Percentiles rank a stretch among this genome's conserved stretches.
Conservation (phyloP, 768 basidiomycete species). For the Amanita rimosa region DNA sequence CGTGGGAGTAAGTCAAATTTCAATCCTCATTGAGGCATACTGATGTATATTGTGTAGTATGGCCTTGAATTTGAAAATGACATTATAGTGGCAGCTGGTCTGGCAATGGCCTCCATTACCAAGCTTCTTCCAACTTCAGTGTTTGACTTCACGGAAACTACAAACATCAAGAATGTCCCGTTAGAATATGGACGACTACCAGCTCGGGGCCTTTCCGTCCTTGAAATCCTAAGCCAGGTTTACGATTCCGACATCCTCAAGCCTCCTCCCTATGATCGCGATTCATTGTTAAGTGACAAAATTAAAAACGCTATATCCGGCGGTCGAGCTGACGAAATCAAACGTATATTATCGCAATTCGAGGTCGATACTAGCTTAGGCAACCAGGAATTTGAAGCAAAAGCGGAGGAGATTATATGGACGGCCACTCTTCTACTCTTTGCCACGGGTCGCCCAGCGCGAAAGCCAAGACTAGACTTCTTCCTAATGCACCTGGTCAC, state of each 20-base stretch:
- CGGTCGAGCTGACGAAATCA: conserved; percentile 33
- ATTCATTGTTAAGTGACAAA: conserved; percentile 27
- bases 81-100: conserved; percentile 37
- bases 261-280: conserved; percentile 40
- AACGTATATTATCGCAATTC: conserved; percentile 29
- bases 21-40: neutral
- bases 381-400: conserved; percentile 24
- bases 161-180: neutral
- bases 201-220: conserved; percentile 24
- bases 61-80: conserved; percentile 41
- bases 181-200: conserved; percentile 6
- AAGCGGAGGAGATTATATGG: conserved; percentile 42
- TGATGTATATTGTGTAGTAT: conserved; percentile 22
- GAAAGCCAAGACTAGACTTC: conserved; percentile 41
- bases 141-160: conserved; percentile 16
- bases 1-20: conserved; percentile 33
- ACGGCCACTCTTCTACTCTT: conserved; percentile 33
- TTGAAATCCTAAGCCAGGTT: conserved; percentile 37
- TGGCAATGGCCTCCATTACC: conserved; percentile 41
- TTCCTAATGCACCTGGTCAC: conserved; percentile 53
- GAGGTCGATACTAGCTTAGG: conserved; percentile 20
- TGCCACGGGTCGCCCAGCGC: conserved; percentile 32
- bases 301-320: conserved; percentile 20
- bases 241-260: conserved; percentile 38
- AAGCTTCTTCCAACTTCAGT: conserved; percentile 16